phyloP scores from a whole-genome alignment of 257 asterid species.

The Hygrophila difformis region DNA sequence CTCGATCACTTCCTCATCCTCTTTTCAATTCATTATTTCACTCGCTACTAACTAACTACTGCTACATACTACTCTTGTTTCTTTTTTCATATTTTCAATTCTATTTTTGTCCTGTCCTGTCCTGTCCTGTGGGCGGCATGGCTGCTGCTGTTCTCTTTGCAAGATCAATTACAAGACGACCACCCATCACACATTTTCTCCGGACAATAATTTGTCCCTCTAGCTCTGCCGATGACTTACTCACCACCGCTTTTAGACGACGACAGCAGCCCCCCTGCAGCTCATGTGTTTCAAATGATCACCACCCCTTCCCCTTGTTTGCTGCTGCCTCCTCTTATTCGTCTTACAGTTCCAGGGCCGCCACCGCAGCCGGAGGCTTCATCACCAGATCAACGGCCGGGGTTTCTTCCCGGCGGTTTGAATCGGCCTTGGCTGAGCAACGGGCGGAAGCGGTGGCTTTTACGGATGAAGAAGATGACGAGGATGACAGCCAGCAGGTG shows the following conservation, averaged over 20 bases:
- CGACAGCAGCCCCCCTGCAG: too few species aligned
- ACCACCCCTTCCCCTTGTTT: too few species aligned
- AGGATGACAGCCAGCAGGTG: slow-evolving; percentile 40
- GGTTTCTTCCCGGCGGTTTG: slow-evolving; percentile 27
- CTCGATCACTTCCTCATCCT: too few species aligned
- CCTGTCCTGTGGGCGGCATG: too few species aligned
- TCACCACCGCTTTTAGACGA: neutral
- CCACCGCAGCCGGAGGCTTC: neutral
- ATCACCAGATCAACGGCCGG: slow-evolving; percentile 14
- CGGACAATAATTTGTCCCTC: slow-evolving; percentile 17
- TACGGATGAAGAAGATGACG: slow-evolving; percentile 37
- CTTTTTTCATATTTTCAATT: too few species aligned
- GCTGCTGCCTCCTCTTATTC: slow-evolving; percentile 14
- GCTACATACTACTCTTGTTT: too few species aligned
- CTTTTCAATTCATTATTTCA: too few species aligned
- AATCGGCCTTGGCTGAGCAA: slow-evolving; percentile 52
- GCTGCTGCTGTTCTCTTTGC: too few species aligned
- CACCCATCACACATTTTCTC: slow-evolving; percentile 27
- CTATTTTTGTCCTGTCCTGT: too few species aligned
- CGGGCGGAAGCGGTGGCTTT: slow-evolving; percentile 27
- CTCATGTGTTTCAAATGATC: slow-evolving; percentile 1
- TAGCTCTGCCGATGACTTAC: neutral
- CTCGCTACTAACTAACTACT: too few species aligned
- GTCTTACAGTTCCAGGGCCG: slow-evolving; percentile 16
- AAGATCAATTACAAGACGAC: slow-evolving; percentile 49